phyloP scores from a whole-genome alignment of 805 yeast species.

The Kodamaea sagamina region DNA sequence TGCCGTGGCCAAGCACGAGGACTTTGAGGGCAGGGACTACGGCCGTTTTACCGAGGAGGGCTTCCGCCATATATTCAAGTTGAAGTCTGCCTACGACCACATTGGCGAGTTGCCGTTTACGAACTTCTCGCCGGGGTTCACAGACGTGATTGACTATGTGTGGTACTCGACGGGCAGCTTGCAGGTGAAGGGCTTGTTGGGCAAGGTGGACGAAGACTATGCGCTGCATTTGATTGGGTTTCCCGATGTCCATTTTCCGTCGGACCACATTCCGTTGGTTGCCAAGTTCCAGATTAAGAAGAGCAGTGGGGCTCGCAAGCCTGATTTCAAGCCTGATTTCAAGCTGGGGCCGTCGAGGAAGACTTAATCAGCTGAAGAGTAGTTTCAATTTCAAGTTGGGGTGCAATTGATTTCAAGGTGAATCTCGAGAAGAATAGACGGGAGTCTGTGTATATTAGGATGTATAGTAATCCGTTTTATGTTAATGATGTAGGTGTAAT shows the following conservation, averaged over 20 bases:
- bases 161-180: constrained; percentile 89
- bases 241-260: constrained; percentile 91
- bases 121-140: constrained; percentile 89
- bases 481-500: too few relatives aligned
- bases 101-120: constrained; percentile 93
- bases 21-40: constrained; percentile 82
- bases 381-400: too few relatives aligned
- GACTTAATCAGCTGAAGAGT: constrained; percentile 23
- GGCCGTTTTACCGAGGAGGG: constrained; percentile 91
- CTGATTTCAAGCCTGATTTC: constrained; percentile 49
- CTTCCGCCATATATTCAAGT: constrained; percentile 73
- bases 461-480: constrained; percentile 11
- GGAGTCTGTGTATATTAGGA: constrained; percentile 12
- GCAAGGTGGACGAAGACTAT: constrained; percentile 79
- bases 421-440: too few relatives aligned
- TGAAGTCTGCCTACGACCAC: constrained; percentile 81
- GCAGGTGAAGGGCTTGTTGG: constrained; percentile 82
- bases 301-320: constrained; percentile 33
- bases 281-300: constrained; percentile 74
- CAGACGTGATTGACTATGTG: constrained; percentile 90
- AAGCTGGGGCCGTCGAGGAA: constrained; percentile 44
- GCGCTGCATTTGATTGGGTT: constrained; percentile 79
- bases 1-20: constrained; percentile 72
- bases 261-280: constrained; percentile 90
- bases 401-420: background rate